phyloP scores from a whole-genome alignment of 2,329 filamentous ascomycete species.

The Aspergillus awamori region DNA sequence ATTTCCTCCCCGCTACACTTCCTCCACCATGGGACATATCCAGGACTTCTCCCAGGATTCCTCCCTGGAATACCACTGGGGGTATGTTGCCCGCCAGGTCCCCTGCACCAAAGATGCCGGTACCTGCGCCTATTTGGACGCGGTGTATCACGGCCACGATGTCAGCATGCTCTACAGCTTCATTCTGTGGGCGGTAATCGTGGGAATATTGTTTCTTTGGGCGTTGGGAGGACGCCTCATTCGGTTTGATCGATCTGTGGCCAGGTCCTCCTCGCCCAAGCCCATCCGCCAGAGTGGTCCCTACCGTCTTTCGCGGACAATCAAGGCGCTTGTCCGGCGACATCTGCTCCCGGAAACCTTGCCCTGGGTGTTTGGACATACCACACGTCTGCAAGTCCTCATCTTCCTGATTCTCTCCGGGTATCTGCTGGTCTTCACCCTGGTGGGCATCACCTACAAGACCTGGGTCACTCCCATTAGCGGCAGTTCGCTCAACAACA shows the following conservation, averaged over 20 bases:
- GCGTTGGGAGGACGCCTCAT: constrained; percentile 30
- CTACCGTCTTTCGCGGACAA: constrained; percentile 40
- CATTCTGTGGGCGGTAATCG: constrained; percentile 60
- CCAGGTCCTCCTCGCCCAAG: constrained; percentile 25
- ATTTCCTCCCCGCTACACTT: neutral
- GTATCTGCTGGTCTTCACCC: constrained; percentile 70
- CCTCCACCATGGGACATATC: constrained; percentile 43
- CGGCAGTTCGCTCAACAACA: constrained; percentile 62
- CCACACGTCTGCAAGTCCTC: constrained; percentile 68
- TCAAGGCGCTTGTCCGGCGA: constrained; percentile 49
- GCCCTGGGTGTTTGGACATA: constrained; percentile 64
- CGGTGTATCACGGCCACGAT: constrained; percentile 58
- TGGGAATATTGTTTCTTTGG: constrained; percentile 52
- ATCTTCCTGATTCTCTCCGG: constrained; percentile 60
- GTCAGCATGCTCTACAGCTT: constrained; percentile 58
- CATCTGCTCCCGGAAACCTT: constrained; percentile 65
- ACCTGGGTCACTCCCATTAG: constrained; percentile 72
- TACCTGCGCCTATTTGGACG: constrained; percentile 61
- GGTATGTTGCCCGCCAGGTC: constrained; percentile 56
- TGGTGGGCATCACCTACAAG: constrained; percentile 69
- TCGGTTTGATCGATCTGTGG: constrained; percentile 8
- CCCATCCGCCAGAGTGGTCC: constrained; percentile 26
- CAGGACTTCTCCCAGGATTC: constrained; percentile 47
- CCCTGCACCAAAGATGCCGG: constrained; percentile 62
- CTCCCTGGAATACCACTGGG: constrained; percentile 57